Evolutionary conservation across 2,329 filamentous ascomycete genomes (phyloP), one percentile per base, ranked within the genome.

Genomic region (Paraphoma chrysanthemicola): DNA sequence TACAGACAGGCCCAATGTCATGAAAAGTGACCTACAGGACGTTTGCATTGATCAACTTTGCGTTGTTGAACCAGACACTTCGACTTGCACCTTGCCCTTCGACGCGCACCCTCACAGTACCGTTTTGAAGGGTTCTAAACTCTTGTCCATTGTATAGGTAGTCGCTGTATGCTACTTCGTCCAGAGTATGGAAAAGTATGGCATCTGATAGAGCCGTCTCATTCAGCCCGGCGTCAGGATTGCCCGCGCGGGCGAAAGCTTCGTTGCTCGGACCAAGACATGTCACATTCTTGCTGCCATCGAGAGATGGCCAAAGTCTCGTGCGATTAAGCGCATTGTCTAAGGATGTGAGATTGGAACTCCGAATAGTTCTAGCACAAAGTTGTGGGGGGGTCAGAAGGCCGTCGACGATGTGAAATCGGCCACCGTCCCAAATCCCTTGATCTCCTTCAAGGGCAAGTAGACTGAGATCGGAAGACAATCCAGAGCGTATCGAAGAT

Each of bases 31-130:
- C 64, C 59, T 53, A 69, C 66, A 67, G 44, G 2, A 69, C 62
- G 54, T 69, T 69, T 7, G 62, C 62, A 46, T 69, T 53, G 5
- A 69, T 42, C 12, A 67, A 51, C 45, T 58, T 67, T 10, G 64
- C 66, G 44, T 69, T 69, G 36, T 67, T 69, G 45, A 69, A 69
- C 49, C 55, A 69, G 18, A 66, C 62, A 11, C 54, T 42, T 33
- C 57, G 49, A 6, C 56, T 53, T 6, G 36, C 52, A 4, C 58
- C 54, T 14, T 44, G 42, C 1, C 63, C 66, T 23, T 66, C 59
- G 17, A 67, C 18, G 29, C 36, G 57, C 11, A 69, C 64, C 49
- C 62, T 58, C 3, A 69, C 59, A 7, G 62, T 69, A 6, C 29
- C 36, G 48, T 61, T 63, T 28, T 64, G 51, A 28, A 67, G 30